Evolutionary conservation across 768 basidiomycete genomes (phyloP), one percentile per base, ranked within the genome.

Genomic region (Lactarius sp.): DNA sequence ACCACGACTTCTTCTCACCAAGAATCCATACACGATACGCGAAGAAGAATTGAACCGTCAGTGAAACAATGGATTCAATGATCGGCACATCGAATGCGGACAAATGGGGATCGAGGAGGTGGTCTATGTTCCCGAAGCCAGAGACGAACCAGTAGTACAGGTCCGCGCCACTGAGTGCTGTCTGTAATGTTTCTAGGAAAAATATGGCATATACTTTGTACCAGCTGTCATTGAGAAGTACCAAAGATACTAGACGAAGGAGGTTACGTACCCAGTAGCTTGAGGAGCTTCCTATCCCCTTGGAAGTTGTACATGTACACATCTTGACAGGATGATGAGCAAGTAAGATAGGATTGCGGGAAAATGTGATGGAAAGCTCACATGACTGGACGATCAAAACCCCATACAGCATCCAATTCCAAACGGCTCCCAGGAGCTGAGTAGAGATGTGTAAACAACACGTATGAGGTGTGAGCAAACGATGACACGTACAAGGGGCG

Each of bases 111-210:
- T 33, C 1, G 2, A 7, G 3, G 13, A 59, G 52, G 31, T 22
- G 56, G 0, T 12, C 7, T 2, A 58, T 1, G 69, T 66, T 0
- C 71, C 71, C 3, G 73, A 47, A 63, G 22, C 57, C 62, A 12
- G 56, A 52, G 9, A 27, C 44, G 13, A 63, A 63, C 56, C 56
- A 53, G 51, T 49, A 49, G 42, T 53, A 59, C 18, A 63, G 22
- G 62, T 63, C 62, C 2, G 20, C 37, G 12, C 56, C 56, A 12
- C 22, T 53, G 8, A 63, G 51, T 6, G 39, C 42, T 3, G 62
- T 53, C 41, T 59, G 62, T 34, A 59, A 6, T n/a, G 62, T 63
- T 42, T 63, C 62, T 0, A 63, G 12, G 4, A 59, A 22, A 49
- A 53, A 63, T 20, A 63, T 4, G 33, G 9, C 31, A 18, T 59